Base-by-base conservation (phyloP, 2,329 filamentous ascomycete genomes). In the Aureobasidium mangrovei region DNA sequence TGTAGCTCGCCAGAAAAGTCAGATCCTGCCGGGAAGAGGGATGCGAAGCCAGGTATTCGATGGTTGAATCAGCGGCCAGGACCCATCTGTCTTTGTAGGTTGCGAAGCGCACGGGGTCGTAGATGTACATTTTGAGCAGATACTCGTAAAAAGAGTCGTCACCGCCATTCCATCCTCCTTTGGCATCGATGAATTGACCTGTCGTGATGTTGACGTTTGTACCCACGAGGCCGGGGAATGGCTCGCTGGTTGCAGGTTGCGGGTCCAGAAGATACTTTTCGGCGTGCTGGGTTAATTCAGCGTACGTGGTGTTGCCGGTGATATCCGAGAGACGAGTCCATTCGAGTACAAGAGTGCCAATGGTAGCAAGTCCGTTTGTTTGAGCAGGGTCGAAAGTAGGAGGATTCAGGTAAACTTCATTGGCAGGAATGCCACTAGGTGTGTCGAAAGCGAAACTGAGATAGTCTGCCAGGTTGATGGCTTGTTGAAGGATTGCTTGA, bases 141-240 rank as follows among this genome's bases (percentile, higher is more conserved):
- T 94, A 94, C 70, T 94, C 88, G 71, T 94, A 95, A 71, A 85
- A 94, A 41, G 83, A 88, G 67, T 94, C 88, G 31, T 79, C 79
- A 5, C 86, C 85, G 48, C 85, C 88, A 38, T 80, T 79, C 88
- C 88, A 95, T 42, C 86, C 85, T 49, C 90, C 88, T 1, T 60
- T 63, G 27, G 77, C 77, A 64, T 91, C 80, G 10, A 78, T 60
- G 61, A 94, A 91, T 6, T 73, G 62, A 24, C 89, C 89, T 3
- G 79, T 82, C 1, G 71, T 64, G 57, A 88, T 77, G 60, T 82
- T 74, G 38, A 95, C 77, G 45, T 79, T 71, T 29, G 78, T 82
- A 4, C 89, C 89, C 0, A 91, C 69, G 24, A 95, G 74, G 7
- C 89, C 88, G 0, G 88, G 87, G 68, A 83, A 93, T 0, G 88